Percentiles rank a stretch among this genome's conserved stretches.
These are phyloP conservation scores for Cutaneotrichosporon cavernicola DNA, from an alignment of 1,284 basidiomycete genomes.

Conservation along the genomic window DNA sequence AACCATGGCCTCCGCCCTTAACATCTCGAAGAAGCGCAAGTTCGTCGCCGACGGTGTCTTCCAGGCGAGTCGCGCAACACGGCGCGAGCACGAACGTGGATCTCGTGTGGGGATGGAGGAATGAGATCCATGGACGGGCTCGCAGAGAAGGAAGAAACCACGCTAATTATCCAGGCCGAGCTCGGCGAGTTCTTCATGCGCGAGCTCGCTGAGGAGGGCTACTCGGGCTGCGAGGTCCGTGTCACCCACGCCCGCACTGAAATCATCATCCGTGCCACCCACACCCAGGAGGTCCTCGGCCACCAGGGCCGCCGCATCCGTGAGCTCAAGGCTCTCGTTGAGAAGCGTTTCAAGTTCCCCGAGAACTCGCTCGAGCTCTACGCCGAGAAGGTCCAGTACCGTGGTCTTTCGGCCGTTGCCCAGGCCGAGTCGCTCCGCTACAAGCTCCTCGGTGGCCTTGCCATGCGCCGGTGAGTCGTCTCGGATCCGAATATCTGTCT, in stretches of 20 bases:
- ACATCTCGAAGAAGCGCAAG: constrained; percentile 94
- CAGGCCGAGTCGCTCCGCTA: constrained; percentile 99
- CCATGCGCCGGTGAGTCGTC: constrained; percentile 80
- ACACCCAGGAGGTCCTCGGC: constrained; percentile 99
- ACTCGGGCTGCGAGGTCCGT: constrained; percentile 99
- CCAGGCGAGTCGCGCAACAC: constrained; percentile 55
- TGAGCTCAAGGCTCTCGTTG: constrained; percentile 96
- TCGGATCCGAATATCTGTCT: not conserved
- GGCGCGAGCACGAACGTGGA: not conserved
- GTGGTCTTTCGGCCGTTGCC: constrained; percentile 96
- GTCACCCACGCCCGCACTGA: constrained; percentile 99
- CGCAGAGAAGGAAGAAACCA: not conserved
- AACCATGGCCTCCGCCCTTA: constrained; percentile 58
- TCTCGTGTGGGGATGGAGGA: not conserved
- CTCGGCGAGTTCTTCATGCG: constrained; percentile 98
- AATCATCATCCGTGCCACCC: constrained; percentile 99
- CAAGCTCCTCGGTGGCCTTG: constrained; percentile 99
- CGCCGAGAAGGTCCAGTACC: constrained; percentile 99
- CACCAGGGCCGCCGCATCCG: constrained; percentile 99
- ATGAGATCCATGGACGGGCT: not conserved
- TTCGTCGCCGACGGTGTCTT: constrained; percentile 98
- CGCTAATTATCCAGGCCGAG: constrained; percentile 88
- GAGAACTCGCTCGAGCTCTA: constrained; percentile 99
- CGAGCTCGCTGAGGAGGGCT: constrained; percentile 98
- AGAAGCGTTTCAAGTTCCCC: constrained; percentile 99